These are phyloP conservation scores for Starmerella etchellsii DNA, from an alignment of 805 yeast species.

Conservation along the genomic window DNA sequence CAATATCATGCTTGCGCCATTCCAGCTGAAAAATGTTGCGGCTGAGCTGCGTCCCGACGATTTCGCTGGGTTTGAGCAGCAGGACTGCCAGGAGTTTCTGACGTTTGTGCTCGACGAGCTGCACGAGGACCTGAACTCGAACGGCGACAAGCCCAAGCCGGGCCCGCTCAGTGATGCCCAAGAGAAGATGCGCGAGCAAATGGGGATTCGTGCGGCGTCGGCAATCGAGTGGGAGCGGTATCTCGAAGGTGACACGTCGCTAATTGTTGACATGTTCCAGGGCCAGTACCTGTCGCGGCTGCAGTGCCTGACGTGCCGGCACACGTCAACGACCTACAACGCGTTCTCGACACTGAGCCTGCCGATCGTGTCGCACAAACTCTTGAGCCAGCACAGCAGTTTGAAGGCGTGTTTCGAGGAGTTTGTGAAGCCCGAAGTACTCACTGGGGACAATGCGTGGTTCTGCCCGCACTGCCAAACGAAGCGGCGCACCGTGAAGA, in stretches of 20 bases:
- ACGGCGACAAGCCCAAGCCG: constrained; percentile 40
- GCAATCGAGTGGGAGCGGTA: constrained; percentile 89
- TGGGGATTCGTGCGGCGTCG: constrained; percentile 70
- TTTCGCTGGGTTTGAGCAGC: constrained; percentile 60
- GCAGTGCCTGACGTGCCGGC: constrained; percentile 56
- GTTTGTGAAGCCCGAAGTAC: constrained; percentile 59
- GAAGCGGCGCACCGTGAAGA: constrained; percentile 53
- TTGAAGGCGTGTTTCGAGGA: constrained; percentile 60
- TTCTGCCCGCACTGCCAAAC: constrained; percentile 61
- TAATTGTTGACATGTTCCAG: constrained; percentile 68
- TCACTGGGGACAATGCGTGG: constrained; percentile 77
- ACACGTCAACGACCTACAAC: constrained; percentile 75
- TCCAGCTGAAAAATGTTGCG: constrained; percentile 49
- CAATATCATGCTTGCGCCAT: constrained; percentile 36
- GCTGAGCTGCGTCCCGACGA: constrained; percentile 50
- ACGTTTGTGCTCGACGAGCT: constrained; percentile 61
- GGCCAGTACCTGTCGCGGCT: constrained; percentile 80
- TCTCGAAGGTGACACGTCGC: constrained; percentile 61
- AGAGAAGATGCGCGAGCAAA: constrained; percentile 54
- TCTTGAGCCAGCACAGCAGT: constrained; percentile 25
- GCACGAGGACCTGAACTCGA: constrained; percentile 70
- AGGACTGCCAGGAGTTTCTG: constrained; percentile 74
- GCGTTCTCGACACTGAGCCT: constrained; percentile 67
- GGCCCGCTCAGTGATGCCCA: constrained; percentile 57
- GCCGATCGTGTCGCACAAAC: constrained; percentile 38